Evolutionary conservation across 345 rosid genomes (phyloP).

Genomic region (Populus nigra): DNA sequence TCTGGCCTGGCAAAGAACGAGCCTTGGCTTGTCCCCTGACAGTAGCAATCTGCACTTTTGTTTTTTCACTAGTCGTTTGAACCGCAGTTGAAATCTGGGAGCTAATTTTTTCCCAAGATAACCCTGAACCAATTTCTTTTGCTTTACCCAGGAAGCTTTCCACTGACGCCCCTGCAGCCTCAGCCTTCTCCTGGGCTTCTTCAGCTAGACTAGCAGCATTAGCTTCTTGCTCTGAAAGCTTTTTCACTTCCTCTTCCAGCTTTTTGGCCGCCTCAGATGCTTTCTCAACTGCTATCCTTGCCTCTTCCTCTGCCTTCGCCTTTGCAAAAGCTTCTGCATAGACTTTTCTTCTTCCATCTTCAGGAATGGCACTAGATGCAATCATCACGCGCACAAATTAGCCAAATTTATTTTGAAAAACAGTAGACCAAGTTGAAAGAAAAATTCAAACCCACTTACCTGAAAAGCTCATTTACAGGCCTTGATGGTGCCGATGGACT

Average conservation of each 20-base stretch:
- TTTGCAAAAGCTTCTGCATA: conserved; percentile 64
- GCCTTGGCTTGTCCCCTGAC: conserved; percentile 88
- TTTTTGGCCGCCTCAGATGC: conserved; percentile 51
- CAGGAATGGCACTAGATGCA: conserved; percentile 60
- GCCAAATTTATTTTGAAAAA: neutral
- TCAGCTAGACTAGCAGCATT: conserved; percentile 53
- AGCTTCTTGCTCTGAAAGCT: conserved; percentile 56
- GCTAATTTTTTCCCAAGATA: conserved; percentile 67
- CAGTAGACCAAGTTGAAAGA: neutral
- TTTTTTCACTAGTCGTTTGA: conserved; percentile 39
- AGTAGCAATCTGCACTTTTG: conserved; percentile 72
- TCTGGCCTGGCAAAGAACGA: conserved; percentile 51
- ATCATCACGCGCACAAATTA: neutral
- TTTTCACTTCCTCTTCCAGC: conserved; percentile 50
- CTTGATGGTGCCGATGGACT: conserved; percentile 70
- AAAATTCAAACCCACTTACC: conserved; percentile 37
- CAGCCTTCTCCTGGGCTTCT: conserved; percentile 61
- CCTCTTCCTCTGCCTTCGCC: conserved; percentile 69
- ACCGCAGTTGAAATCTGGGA: conserved; percentile 59
- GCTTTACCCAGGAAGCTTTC: conserved; percentile 59
- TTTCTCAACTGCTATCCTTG: conserved; percentile 49
- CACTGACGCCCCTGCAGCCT: conserved; percentile 46
- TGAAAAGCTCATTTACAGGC: conserved; percentile 71
- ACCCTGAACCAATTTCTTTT: conserved; percentile 57
- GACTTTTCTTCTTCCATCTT: conserved; percentile 78